Base-by-base conservation (phyloP, 139 green algal species). In the Chlamydomonas incerta region DNA sequence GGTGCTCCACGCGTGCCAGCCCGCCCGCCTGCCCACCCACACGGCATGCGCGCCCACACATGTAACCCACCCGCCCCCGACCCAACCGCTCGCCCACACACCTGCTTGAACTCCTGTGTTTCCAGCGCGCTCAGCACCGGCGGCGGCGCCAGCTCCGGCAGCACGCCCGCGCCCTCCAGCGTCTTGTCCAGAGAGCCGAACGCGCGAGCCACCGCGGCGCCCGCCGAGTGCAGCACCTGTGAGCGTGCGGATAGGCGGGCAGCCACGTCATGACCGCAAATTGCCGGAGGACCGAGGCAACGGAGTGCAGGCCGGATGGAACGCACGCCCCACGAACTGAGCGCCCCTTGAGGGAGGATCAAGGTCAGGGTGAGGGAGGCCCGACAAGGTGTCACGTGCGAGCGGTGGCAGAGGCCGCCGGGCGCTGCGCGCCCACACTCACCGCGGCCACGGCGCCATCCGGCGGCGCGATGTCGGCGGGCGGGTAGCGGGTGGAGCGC, bases 401-500 rank as follows among this genome's bases (percentile, higher is more conserved):
- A 15, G 52, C 52, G 13, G 52, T 58, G 15, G 15, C 52, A 15
- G 13, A 58, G 52, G 52, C 52, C 13, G 52, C 11, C 13, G 52
- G 52, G 52, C 52, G 52, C 13, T 58, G 52, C 52, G 13, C 50
- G 50, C 11, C 50, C 2, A 3, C 55, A 26, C 60, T 62, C 41
- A 90, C 87, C 87, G 71, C 86, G 17, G 74, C 81, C 23, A 88
- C 23, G 14, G 73, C 33, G 69, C 76, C 81, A 24, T 60, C n/a
- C 3, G 88, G 60, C 63, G 72, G 63, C 52, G 71, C 41, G 0
- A 52, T 72, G 37, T 89, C 87, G 71, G 93, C 92, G 66, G 94
- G 92, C 52, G 95, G 90, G 81, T 87, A 98, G 21, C 95, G 90
- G 52, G 96, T 87, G 0, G 94, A 90, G 23, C 87, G 69, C 4